A percentile compares a stretch with the other conserved stretches of the same genome.
Conservation (phyloP, 805 yeast species). For the Candida arabinofermentans region DNA sequence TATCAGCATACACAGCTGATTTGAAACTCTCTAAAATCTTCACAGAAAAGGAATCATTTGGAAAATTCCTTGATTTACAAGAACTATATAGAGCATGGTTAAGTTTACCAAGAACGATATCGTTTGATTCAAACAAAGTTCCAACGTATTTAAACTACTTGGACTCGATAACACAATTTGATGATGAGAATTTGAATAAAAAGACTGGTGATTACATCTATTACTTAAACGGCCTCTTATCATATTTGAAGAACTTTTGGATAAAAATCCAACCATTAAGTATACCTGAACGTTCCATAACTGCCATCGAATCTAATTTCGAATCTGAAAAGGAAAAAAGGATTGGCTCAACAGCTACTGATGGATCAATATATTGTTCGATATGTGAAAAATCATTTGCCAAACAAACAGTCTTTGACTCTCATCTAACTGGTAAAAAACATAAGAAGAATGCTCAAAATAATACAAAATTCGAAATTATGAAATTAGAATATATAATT, state of each 20-base stretch:
- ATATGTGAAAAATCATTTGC: constrained; percentile 63
- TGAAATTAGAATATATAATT: constrained; percentile 35
- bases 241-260: constrained; percentile 49
- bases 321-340: constrained; percentile 1
- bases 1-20: constrained; percentile 48
- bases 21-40: constrained; percentile 49
- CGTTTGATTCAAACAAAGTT: constrained; percentile 3
- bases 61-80: constrained; percentile 58
- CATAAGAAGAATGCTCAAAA: constrained; percentile 49
- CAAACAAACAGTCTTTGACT: constrained; percentile 58
- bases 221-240: constrained; percentile 43
- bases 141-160: constrained; percentile 21
- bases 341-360: constrained; percentile 12
- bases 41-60: constrained; percentile 58
- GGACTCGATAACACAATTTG: constrained; percentile 3
- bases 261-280: constrained; percentile 46
- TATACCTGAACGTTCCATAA: constrained; percentile 32
- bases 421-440: constrained; percentile 71
- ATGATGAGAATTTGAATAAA: constrained; percentile 25
- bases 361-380: constrained; percentile 45
- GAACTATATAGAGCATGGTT: constrained; percentile 51
- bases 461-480: constrained; percentile 2
- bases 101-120: constrained; percentile 32
- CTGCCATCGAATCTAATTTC: constrained; percentile 21
- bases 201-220: constrained; percentile 33